These are phyloP conservation scores for Cadophora luteo-olivacea DNA, from an alignment of 2,329 filamentous ascomycete genomes.

Conservation along the genomic window DNA sequence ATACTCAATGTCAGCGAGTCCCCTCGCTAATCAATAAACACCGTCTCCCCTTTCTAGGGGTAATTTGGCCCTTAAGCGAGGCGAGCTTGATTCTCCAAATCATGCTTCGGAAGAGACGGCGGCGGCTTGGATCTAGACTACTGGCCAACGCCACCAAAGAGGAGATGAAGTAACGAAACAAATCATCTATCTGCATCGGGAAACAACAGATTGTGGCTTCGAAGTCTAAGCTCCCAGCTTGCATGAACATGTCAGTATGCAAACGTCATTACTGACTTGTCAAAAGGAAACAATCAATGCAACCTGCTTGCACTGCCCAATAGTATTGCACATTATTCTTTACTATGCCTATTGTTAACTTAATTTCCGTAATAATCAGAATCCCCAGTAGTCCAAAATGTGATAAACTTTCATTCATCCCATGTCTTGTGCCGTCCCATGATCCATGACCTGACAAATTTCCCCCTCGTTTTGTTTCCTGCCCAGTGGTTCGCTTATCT, in stretches of 20 bases:
- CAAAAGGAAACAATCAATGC: not conserved
- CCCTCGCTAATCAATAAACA: not conserved
- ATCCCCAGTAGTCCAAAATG: not conserved
- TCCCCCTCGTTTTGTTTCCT: not conserved
- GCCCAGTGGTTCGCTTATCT: not conserved
- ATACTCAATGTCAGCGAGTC: not conserved
- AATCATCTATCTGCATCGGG: not conserved
- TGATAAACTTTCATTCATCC: not conserved
- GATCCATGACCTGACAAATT: too few relatives aligned
- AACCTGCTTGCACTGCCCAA: not conserved
- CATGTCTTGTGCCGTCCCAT: not conserved
- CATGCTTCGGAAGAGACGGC: not conserved
- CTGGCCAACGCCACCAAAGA: not conserved
- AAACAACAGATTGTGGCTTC: not conserved
- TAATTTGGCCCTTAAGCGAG: not conserved
- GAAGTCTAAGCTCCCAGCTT: not conserved
- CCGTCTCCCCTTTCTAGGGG: not conserved
- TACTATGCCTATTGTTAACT: not conserved
- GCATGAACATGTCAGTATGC: not conserved
- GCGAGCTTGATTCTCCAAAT: not conserved
- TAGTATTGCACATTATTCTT: not conserved
- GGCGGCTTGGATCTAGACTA: not conserved
- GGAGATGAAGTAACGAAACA: not conserved
- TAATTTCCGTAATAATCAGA: not conserved
- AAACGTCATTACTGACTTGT: not conserved